Percentiles rank a stretch among this genome's conserved stretches.
phyloP scores from a whole-genome alignment of 768 basidiomycete genomes.

The Cytidiella melzeri region DNA sequence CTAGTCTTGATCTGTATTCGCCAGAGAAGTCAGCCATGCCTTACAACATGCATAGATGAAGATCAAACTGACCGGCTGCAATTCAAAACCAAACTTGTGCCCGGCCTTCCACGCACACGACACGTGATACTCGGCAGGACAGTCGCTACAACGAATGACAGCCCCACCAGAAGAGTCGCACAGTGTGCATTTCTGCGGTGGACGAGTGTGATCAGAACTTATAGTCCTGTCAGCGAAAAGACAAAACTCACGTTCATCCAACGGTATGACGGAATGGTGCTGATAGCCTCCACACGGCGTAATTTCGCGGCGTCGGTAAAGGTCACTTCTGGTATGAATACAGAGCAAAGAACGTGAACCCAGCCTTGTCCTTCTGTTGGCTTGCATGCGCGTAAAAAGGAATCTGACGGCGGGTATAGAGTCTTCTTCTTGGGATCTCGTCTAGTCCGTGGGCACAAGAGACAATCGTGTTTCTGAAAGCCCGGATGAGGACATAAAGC shows the following conservation, averaged over 20 bases:
- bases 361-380: slow-evolving; percentile 92
- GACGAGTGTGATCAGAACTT: slow-evolving; percentile 10
- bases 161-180: slow-evolving; percentile 73
- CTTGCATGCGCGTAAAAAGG: slow-evolving; percentile 72
- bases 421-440: slow-evolving; percentile 44
- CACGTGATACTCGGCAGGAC: slow-evolving; percentile 73
- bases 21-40: slow-evolving; percentile 1
- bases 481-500: slow-evolving; percentile 2
- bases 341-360: slow-evolving; percentile 87
- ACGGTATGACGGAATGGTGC: slow-evolving; percentile 58
- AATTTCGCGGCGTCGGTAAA: slow-evolving; percentile 73
- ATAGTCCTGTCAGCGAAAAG: not conserved
- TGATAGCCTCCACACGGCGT: slow-evolving; percentile 82
- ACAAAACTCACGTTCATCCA: slow-evolving; percentile 62
- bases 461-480: slow-evolving; percentile 69
- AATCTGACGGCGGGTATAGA: slow-evolving; percentile 46
- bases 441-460: slow-evolving; percentile 68
- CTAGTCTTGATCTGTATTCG: slow-evolving; percentile 85
- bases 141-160: slow-evolving; percentile 79
- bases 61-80: slow-evolving; percentile 60
- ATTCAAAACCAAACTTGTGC: slow-evolving; percentile 88
- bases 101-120: slow-evolving; percentile 87
- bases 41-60: not conserved
- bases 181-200: slow-evolving; percentile 60
- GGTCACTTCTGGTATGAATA: slow-evolving; percentile 79